These are phyloP conservation scores for Penicillium angulare DNA, from an alignment of 495 filamentous ascomycete species.

Conservation along the genomic window DNA sequence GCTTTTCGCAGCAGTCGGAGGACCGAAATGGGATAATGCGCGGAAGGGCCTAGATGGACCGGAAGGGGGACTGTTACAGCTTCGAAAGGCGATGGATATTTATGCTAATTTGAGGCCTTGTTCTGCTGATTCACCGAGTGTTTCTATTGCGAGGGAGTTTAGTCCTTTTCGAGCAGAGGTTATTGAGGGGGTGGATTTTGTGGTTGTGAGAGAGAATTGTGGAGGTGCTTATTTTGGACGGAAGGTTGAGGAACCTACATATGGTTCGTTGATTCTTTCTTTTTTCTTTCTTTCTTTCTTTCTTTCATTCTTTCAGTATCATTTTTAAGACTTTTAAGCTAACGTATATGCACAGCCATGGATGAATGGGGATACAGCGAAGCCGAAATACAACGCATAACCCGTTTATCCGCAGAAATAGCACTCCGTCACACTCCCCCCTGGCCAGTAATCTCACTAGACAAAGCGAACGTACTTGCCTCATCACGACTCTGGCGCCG, in stretches of 20 bases:
- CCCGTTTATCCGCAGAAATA: conserved; percentile 45
- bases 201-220: conserved; percentile 51
- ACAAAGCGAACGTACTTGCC: conserved; percentile 54
- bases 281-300: too few relatives aligned
- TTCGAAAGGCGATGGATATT: conserved; percentile 48
- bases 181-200: conserved; percentile 48
- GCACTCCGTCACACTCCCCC: conserved; percentile 45
- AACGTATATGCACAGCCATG: conserved; percentile 27
- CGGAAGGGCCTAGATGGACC: conserved; percentile 44
- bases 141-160: conserved; percentile 36
- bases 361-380: conserved; percentile 50
- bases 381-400: conserved; percentile 47
- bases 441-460: conserved; percentile 44
- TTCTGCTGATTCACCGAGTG: conserved; percentile 39
- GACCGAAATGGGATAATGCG: conserved; percentile 49
- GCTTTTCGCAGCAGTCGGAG: conserved; percentile 50
- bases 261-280: conserved; percentile 31
- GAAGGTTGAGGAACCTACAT: conserved; percentile 46
- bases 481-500: conserved; percentile 49
- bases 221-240: conserved; percentile 54
- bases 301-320: too few relatives aligned
- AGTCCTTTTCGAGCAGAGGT: conserved; percentile 47
- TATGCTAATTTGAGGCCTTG: conserved; percentile 52
- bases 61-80: conserved; percentile 44
- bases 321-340: too few relatives aligned